phyloP scores from a whole-genome alignment of 805 yeast species.

The Blastobotrys chiropterorum region DNA sequence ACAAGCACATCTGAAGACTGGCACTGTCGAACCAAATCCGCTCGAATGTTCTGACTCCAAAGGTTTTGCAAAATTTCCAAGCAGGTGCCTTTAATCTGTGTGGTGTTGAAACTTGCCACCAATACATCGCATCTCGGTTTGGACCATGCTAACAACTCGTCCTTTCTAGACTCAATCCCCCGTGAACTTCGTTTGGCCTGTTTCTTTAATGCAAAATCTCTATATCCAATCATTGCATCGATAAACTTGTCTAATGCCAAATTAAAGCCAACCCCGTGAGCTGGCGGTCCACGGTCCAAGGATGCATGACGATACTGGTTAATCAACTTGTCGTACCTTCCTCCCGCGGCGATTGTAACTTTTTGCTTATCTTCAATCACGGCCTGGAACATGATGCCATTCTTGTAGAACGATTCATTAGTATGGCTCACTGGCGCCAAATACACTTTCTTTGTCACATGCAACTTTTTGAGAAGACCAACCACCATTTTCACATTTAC shows the following conservation, averaged over 20 bases:
- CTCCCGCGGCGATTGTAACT: constrained; percentile 77
- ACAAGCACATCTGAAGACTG: constrained; percentile 56
- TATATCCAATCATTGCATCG: constrained; percentile 37
- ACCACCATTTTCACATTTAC: constrained; percentile 56
- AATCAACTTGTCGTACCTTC: constrained; percentile 78
- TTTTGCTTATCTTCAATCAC: constrained; percentile 48
- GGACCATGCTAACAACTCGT: constrained; percentile 37
- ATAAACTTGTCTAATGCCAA: constrained; percentile 66
- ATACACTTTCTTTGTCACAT: constrained; percentile 50
- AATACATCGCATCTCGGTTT: constrained; percentile 74
- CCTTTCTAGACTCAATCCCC: constrained; percentile 21
- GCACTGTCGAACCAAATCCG: constrained; percentile 48
- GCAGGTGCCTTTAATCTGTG: constrained; percentile 53
- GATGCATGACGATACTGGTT: constrained; percentile 57
- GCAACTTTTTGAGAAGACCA: constrained; percentile 48
- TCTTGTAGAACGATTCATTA: constrained; percentile 69
- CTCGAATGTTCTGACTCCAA: constrained; percentile 75
- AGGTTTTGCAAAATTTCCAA: constrained; percentile 54
- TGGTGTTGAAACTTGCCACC: constrained; percentile 59
- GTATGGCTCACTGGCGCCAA: constrained; percentile 82
- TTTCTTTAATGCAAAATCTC: constrained; percentile 18
- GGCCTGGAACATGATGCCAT: constrained; percentile 86
- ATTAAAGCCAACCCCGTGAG: constrained; percentile 80
- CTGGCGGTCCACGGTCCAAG: constrained; percentile 31
- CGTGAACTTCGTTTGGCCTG: constrained; percentile 14